These are phyloP conservation scores for Geotrichum histeridarum DNA, from an alignment of 1,139 yeast species.

Conservation along the genomic window DNA sequence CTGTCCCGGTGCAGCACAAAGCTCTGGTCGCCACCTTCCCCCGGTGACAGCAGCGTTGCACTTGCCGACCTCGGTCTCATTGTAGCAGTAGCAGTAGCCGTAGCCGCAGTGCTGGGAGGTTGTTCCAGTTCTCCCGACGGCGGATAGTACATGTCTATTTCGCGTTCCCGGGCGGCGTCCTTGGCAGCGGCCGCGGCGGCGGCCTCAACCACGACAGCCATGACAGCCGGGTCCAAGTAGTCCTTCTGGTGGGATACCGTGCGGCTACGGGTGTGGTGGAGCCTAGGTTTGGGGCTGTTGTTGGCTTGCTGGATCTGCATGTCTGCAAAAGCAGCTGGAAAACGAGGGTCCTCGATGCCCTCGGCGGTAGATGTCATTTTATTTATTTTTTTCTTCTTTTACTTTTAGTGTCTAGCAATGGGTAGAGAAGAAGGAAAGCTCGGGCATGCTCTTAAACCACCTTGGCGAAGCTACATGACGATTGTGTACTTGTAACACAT, in stretches of 20 bases:
- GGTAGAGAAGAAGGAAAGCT: too few species aligned
- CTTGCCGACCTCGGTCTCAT: conserved; percentile 7
- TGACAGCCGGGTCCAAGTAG: neutral
- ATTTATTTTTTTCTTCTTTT: too few species aligned
- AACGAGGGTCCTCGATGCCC: too few species aligned
- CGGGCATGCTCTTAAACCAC: too few species aligned
- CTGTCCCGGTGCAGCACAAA: too few species aligned
- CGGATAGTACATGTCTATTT: neutral
- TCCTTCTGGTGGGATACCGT: conserved; percentile 8
- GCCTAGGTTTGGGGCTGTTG: neutral
- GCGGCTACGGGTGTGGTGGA: conserved; percentile 6
- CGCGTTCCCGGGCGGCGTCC: neutral
- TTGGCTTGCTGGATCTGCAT: too few species aligned
- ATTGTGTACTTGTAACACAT: too few species aligned
- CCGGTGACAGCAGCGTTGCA: conserved; percentile 7
- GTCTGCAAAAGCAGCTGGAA: too few species aligned
- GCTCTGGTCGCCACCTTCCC: neutral
- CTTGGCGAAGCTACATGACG: too few species aligned
- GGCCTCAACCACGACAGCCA: neutral
- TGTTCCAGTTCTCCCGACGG: neutral
- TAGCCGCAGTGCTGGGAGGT: neutral
- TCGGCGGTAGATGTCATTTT: too few species aligned
- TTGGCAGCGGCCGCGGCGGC: neutral
- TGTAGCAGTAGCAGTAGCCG: neutral
- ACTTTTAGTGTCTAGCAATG: too few species aligned